Conservation (phyloP, 805 yeast species). For the Wickerhamomyces sydowiorum region DNA sequence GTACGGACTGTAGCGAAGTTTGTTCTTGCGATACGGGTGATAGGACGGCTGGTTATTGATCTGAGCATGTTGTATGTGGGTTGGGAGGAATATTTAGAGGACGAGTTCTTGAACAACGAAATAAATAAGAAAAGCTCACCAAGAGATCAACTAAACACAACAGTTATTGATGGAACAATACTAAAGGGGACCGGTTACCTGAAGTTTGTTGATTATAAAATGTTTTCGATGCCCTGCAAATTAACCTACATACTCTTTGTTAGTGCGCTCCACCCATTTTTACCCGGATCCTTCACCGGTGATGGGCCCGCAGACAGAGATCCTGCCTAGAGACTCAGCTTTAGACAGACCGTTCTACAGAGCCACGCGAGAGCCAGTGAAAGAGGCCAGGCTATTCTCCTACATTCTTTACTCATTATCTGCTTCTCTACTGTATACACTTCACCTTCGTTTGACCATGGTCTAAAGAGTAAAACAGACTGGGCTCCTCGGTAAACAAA, state of each 20-base stretch:
- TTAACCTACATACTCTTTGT: background rate
- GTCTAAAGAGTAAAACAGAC: too few relatives aligned
- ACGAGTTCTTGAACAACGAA: too few relatives aligned
- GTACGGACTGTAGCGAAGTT: constrained; percentile 13
- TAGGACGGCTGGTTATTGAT: constrained; percentile 11
- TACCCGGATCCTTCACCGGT: constrained; percentile 5
- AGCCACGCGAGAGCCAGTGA: too few relatives aligned
- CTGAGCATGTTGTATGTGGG: constrained; percentile 13
- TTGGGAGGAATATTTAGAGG: background rate
- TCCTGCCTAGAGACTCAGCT: too few relatives aligned
- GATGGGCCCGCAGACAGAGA: background rate
- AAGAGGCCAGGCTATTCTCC: too few relatives aligned
- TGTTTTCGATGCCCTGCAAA: background rate
- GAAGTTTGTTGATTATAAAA: background rate
- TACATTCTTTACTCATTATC: too few relatives aligned
- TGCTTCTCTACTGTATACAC: too few relatives aligned
- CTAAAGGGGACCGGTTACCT: background rate
- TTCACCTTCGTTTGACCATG: too few relatives aligned
- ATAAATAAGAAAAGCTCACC: background rate
- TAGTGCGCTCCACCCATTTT: constrained; percentile 2
- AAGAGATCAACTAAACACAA: background rate
- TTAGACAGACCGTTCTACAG: too few relatives aligned
- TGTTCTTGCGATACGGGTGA: constrained; percentile 5
- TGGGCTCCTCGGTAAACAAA: too few relatives aligned
- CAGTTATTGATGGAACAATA: background rate